Base-by-base conservation (phyloP, 306 rosid species). In the Crotalaria pallida region DNA sequence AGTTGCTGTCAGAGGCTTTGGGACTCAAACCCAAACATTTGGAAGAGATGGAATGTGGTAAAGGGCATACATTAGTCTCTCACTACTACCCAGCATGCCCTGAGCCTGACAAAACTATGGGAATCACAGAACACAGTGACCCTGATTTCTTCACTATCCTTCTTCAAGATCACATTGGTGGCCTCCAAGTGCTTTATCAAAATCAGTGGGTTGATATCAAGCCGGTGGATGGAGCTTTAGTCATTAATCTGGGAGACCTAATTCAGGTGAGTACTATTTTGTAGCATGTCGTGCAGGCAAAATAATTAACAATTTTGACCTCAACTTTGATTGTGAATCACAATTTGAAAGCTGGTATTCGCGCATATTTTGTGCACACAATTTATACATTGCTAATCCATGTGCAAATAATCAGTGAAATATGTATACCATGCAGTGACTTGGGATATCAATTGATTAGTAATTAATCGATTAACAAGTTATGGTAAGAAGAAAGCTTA, bases 81-180 rank as follows among this genome's bases (percentile, higher is more conserved):
- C 11, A 59, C 45, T 34, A 59, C 65, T 59, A 59, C 65, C 65
- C 48, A 3, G 10, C 26, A 34, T 59, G 65, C 18, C 51, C 19
- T 0, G 48, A 59, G 17, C 26, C 48, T 0, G 16, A 59, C 16
- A 17, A 6, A 66, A 66, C 58, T 9, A 27, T 47, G 17, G 45
- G 71, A 27, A 29, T 21, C 43, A 9, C 58, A 16, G 58, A 65
- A 10, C 58, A 65, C 45, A 26, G 17, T 1, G 58, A 65, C 43
- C 45, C 58, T 1, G 45, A 47, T 65, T 65, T 65, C 29, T 65
- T 65, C 58, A 65, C 71, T 6, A 17, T 47, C 18, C 58, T 65
- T 10, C 71, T 65, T 47, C 58, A 65, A 47, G 71, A 65, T 7
- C 6, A 48, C 58, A 47, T 65, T 48, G 71, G 58, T 64, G 69